Evolutionary conservation across 116 monocot species (phyloP).

Genomic region (Cymodocea nodosa): DNA sequence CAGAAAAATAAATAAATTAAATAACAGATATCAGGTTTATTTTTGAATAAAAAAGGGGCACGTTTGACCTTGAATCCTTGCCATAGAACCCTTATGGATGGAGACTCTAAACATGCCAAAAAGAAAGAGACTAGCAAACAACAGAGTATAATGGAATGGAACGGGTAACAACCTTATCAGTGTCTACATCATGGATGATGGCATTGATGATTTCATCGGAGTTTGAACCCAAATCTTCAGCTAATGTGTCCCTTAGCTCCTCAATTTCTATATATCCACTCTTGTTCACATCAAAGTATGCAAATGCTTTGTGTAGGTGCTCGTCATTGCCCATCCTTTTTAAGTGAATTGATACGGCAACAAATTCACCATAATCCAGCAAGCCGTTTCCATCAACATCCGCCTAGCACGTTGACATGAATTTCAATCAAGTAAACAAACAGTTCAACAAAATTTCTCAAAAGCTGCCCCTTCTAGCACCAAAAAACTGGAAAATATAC

Average conservation of each 20-base stretch:
- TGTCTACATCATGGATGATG: slow-evolving; percentile 68
- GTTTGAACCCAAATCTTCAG: slow-evolving; percentile 47
- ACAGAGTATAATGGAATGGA: no score
- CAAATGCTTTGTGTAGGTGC: slow-evolving; percentile 59
- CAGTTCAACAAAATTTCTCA: not conserved
- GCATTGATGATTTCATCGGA: slow-evolving; percentile 56
- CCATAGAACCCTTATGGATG: not conserved
- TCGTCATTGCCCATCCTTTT: slow-evolving; percentile 65
- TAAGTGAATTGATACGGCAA: slow-evolving; percentile 59
- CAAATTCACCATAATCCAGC: slow-evolving; percentile 66
- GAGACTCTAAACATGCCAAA: no score
- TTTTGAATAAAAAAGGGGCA: no score
- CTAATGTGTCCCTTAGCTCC: slow-evolving; percentile 44
- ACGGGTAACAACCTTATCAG: slow-evolving; percentile 38
- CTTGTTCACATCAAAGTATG: slow-evolving; percentile 54
- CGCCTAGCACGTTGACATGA: slow-evolving; percentile 27
- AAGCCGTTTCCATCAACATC: slow-evolving; percentile 63
- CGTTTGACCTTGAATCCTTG: not conserved
- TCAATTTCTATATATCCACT: slow-evolving; percentile 81
- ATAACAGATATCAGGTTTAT: no score
- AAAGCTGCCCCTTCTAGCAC: not conserved
- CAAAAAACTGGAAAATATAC: not conserved
- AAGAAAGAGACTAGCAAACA: no score
- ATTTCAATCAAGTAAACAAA: not conserved
- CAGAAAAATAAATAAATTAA: not conserved